Conservation (phyloP, 345 rosid species). For the Eucalyptus cladocalyx region DNA sequence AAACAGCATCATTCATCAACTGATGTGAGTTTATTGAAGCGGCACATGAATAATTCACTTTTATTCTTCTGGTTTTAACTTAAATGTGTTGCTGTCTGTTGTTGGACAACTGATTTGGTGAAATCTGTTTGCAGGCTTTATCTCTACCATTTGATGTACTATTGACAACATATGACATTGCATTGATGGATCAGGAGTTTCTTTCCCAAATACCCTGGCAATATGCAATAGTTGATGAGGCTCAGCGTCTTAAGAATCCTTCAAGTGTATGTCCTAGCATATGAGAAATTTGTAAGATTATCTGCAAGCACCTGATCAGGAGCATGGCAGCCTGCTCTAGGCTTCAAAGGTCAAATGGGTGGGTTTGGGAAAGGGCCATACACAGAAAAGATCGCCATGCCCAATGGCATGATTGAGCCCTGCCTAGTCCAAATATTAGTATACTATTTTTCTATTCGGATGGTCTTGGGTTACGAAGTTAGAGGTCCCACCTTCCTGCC, state of each 20-base stretch:
- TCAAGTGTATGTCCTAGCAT: slow-evolving; percentile 47
- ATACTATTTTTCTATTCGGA: neutral
- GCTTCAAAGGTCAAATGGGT: neutral
- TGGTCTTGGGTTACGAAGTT: neutral
- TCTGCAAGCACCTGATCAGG: neutral
- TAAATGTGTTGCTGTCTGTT: neutral
- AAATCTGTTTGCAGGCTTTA: slow-evolving; percentile 27
- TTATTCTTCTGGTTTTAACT: neutral
- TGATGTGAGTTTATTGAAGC: slow-evolving; percentile 22
- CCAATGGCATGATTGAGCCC: neutral
- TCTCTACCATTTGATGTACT: slow-evolving; percentile 63
- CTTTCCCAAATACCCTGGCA: slow-evolving; percentile 86
- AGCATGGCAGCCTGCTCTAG: neutral
- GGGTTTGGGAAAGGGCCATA: neutral
- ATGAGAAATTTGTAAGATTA: neutral
- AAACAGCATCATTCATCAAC: slow-evolving; percentile 10
- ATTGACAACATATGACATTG: slow-evolving; percentile 73
- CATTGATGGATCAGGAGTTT: slow-evolving; percentile 64
- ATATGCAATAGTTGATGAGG: slow-evolving; percentile 72
- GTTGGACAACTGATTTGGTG: neutral
- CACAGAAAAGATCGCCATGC: neutral
- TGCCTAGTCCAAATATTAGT: neutral
- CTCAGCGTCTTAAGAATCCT: slow-evolving; percentile 90
- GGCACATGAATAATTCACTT: neutral
- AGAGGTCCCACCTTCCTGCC: neutral